Conservation (phyloP, 257 asterid species). For the Solanum dulcamara region DNA sequence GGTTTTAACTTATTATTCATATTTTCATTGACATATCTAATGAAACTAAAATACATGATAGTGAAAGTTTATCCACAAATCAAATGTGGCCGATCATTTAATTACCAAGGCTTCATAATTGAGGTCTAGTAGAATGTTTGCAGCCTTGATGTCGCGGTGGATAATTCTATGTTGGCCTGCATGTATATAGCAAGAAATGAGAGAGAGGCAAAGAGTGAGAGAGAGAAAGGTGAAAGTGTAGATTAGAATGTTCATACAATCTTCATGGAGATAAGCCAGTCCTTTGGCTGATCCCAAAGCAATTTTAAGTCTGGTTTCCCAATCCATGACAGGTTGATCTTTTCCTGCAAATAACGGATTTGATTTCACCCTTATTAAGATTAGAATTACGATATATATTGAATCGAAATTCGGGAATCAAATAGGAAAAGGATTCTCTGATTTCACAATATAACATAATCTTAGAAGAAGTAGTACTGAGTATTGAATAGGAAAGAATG, state of each 20-base stretch:
- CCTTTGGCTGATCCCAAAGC: constrained; percentile 95
- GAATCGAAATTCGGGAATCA: background rate
- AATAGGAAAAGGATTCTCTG: background rate
- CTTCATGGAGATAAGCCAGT: constrained; percentile 91
- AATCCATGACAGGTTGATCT: constrained; percentile 67
- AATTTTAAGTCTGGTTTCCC: constrained; percentile 68
- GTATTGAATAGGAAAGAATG: background rate
- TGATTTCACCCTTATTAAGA: background rate
- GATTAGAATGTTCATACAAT: constrained; percentile 34
- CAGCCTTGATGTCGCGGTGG: constrained; percentile 49
- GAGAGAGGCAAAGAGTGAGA: background rate
- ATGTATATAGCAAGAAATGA: background rate
- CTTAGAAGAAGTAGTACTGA: background rate
- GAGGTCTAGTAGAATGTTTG: constrained; percentile 38
- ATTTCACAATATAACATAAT: background rate
- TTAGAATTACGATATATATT: background rate
- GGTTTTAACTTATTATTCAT: background rate
- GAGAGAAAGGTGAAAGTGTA: background rate
- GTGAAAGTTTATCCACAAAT: background rate
- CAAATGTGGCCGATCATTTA: background rate
- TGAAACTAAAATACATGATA: too few relatives aligned
- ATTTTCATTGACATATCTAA: background rate
- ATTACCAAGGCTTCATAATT: constrained; percentile 50
- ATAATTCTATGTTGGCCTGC: constrained; percentile 46
- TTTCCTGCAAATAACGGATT: constrained; percentile 32